These are phyloP conservation scores for Meyerozyma sp. DNA, from an alignment of 1,139 yeast species.

Conservation along the genomic window DNA sequence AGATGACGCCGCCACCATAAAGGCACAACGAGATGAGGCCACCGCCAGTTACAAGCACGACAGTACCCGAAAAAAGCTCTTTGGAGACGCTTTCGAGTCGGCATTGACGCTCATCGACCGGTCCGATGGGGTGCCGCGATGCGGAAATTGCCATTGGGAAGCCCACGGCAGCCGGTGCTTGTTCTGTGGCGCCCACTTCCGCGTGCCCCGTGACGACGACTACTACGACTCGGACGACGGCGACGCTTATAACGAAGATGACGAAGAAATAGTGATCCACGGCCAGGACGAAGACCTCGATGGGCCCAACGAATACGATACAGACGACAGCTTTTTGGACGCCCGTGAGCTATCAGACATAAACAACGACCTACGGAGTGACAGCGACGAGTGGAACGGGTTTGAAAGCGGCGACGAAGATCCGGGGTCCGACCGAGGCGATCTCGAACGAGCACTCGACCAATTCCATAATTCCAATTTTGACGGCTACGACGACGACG, in stretches of 20 bases:
- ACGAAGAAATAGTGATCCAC: conserved; percentile 4
- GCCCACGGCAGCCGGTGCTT: conserved; percentile 52
- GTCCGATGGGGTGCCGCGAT: conserved; percentile 75
- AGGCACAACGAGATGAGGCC: conserved; percentile 19
- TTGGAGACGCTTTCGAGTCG: conserved; percentile 46
- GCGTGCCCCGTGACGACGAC: conserved; percentile 23
- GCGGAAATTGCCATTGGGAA: conserved; percentile 83
- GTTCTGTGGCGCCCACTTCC: conserved; percentile 46
- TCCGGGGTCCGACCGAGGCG: conserved; percentile 1
- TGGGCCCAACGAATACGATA: conserved; percentile 12
- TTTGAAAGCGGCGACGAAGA: conserved; percentile 6
- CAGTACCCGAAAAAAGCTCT: conserved; percentile 27
- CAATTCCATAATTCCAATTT: conserved; percentile 10
- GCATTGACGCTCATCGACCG: conserved; percentile 51
- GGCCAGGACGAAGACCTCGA: conserved; percentile 4
- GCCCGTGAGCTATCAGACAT: conserved; percentile 12
- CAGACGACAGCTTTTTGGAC: conserved; percentile 21
- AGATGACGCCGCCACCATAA: conserved; percentile 16
- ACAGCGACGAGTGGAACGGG: conserved; percentile 10
- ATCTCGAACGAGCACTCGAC: conserved; percentile 6
- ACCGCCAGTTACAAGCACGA: conserved; percentile 35
- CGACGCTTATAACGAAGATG: conserved; percentile 15
- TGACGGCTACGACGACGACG: conserved; percentile 4
- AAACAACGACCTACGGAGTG: conserved; percentile 7
- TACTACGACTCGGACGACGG: conserved; percentile 27